Evolutionary conservation across 2,329 filamentous ascomycete genomes (phyloP).

Genomic region (Pyricularia grisea): DNA sequence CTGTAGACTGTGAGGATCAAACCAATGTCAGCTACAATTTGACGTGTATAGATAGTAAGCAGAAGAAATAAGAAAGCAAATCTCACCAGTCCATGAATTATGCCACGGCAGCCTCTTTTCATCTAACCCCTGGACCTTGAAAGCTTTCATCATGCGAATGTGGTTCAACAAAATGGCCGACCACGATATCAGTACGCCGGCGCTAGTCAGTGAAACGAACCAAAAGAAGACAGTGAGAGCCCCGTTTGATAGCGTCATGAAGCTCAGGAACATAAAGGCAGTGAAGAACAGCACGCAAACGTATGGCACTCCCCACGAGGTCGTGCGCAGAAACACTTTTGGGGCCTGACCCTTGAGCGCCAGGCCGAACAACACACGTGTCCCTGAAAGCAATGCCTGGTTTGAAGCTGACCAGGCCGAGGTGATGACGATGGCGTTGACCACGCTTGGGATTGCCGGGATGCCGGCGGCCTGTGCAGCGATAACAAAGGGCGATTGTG

Average conservation of each 20-base stretch:
- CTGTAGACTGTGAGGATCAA: slow-evolving; percentile 36
- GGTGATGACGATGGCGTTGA: slow-evolving; percentile 69
- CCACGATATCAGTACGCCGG: slow-evolving; percentile 57
- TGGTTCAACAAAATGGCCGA: slow-evolving; percentile 50
- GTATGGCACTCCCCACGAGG: slow-evolving; percentile 44
- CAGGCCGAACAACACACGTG: slow-evolving; percentile 49
- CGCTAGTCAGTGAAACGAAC: slow-evolving; percentile 31
- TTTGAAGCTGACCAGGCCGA: slow-evolving; percentile 64
- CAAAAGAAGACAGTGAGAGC: slow-evolving; percentile 58
- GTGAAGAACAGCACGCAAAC: slow-evolving; percentile 44
- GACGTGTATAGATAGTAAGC: background rate
- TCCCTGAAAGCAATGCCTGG: slow-evolving; percentile 51
- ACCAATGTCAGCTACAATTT: background rate
- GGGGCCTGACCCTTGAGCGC: slow-evolving; percentile 51
- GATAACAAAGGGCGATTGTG: slow-evolving; percentile 58
- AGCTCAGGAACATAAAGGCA: slow-evolving; percentile 46
- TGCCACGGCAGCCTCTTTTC: slow-evolving; percentile 47
- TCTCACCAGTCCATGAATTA: slow-evolving; percentile 51
- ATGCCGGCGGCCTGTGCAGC: slow-evolving; percentile 61
- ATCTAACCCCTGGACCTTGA: slow-evolving; percentile 45
- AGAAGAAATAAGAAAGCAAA: background rate
- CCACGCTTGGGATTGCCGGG: slow-evolving; percentile 56
- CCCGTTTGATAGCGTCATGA: slow-evolving; percentile 45
- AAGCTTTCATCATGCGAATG: slow-evolving; percentile 43
- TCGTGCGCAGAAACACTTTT: slow-evolving; percentile 42